Evolutionary conservation across 805 yeast genomes (phyloP), one percentile per base, ranked within the genome.

Genomic region (Yarrowia sp.): DNA sequence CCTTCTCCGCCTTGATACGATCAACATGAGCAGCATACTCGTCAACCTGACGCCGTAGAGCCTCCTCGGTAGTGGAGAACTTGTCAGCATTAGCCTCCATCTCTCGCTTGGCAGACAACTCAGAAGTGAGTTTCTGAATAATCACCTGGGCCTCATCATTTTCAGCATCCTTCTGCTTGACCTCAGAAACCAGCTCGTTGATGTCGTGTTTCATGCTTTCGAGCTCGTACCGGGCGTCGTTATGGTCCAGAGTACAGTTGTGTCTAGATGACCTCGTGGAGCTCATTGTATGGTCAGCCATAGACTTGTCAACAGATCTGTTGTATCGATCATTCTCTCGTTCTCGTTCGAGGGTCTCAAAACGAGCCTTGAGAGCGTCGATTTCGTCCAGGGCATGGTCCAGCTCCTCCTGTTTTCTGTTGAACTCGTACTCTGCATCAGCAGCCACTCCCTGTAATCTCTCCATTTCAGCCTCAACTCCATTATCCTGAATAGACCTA

Each of bases 331-430:
- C 51, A 42, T 58, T 42, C 43, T 58, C 64, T 18, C 42, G 35
- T 14, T 58, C 51, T 18, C 51, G 51, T 10, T 43, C 42, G 1
- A 58, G 15, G 4, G 17, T 17, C 28, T 41, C 61, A 17, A 55
- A 41, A 17, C 43, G 47, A 4, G 61, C 61, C 44, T 55, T 55
- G 31, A 55, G 43, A 6, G 50, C 13, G n/a, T 58, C 64, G n/a
- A 58, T 58, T n/a, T 58, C 64, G 41, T 58, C 64, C 11, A 58
- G 28, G 14, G 64, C 64, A 2, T 22, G 15, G 33, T 58, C 64
- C n/a, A 58, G 42, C 33, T 58, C 51, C 33, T 58, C 64, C 43
- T 58, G 50, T n/a, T 33, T 44, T 8, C 51, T 51, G 51, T 58
- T 44, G 42, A 9, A 33, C 35, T 58, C 64, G 15, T 58, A 43